Conservation (phyloP, 1,284 basidiomycete genomes). For the Rhodotorula sp. region DNA sequence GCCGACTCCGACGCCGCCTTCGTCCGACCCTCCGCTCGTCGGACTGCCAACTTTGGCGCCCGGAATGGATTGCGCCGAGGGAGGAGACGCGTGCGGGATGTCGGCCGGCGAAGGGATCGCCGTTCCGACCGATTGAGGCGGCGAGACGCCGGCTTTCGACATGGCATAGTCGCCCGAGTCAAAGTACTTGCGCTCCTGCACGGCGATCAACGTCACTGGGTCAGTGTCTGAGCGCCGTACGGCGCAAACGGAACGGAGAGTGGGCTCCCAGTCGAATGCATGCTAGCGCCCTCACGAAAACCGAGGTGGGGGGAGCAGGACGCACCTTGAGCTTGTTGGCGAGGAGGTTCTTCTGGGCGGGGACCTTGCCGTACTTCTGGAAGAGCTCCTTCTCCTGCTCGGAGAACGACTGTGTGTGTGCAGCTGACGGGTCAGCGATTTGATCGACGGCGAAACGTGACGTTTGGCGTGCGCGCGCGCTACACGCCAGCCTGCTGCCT, state of each 20-base stretch:
- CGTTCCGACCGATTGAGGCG: conserved; percentile 51
- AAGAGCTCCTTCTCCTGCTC: conserved; percentile 52
- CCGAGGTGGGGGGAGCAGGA: not conserved
- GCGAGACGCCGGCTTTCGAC: conserved; percentile 51
- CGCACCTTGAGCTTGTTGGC: conserved; percentile 50
- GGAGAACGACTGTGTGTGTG: conserved; percentile 44
- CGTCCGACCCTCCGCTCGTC: not conserved
- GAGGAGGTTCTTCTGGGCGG: conserved; percentile 49
- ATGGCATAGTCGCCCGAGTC: conserved; percentile 54
- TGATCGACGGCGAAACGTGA: conserved; percentile 9
- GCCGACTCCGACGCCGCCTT: conserved; percentile 13
- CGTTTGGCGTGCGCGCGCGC: not conserved
- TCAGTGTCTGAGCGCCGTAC: not conserved
- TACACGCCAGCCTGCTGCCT: not conserved
- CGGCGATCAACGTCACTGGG: not conserved
- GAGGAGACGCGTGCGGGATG: conserved; percentile 50
- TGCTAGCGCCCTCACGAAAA: no score
- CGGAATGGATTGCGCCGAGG: conserved; percentile 17
- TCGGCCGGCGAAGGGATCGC: conserved; percentile 52
- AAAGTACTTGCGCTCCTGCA: conserved; percentile 53
- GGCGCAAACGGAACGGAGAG: no score
- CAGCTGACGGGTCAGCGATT: not conserved
- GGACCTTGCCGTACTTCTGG: conserved; percentile 51
- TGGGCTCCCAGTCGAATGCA: no score
- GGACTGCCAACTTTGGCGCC: conserved; percentile 18